Evolutionary conservation across 768 basidiomycete genomes (phyloP).

Genomic region (Astraeus odoratus): DNA sequence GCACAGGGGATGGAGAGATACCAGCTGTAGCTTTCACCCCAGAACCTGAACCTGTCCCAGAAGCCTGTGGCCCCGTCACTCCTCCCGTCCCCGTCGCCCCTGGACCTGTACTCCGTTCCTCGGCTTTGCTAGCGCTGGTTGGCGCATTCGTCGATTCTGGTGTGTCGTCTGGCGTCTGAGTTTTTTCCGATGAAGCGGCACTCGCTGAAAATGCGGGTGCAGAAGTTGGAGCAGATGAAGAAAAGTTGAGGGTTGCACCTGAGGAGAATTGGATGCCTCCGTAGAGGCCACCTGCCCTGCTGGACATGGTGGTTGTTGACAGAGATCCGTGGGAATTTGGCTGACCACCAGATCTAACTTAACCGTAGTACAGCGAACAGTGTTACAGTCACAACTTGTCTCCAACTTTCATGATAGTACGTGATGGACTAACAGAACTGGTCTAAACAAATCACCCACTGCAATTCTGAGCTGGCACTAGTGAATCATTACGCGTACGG

Average conservation of each 20-base stretch:
- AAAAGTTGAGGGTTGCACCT: constrained; percentile 45
- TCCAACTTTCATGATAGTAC: no score
- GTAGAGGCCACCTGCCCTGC: constrained; percentile 78
- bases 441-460: no score
- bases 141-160: constrained; percentile 12
- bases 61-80: constrained; percentile 41
- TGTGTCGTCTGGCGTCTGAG: constrained; percentile 6
- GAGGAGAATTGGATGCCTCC: constrained; percentile 84
- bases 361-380: no score
- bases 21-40: constrained; percentile 47
- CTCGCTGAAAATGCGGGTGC: constrained; percentile 15
- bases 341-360: no score
- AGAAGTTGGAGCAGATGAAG: constrained; percentile 31
- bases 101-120: constrained; percentile 19
- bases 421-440: no score
- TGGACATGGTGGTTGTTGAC: constrained; percentile 48
- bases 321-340: neutral
- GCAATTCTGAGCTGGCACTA: no score
- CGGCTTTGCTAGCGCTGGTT: constrained; percentile 18
- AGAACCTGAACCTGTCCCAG: constrained; percentile 27
- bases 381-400: no score
- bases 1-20: constrained; percentile 43
- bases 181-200: constrained; percentile 12
- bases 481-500: no score
- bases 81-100: constrained; percentile 24